These are phyloP conservation scores for Aureobasidium sp. DNA, from an alignment of 2,329 filamentous ascomycete species.

Conservation along the genomic window DNA sequence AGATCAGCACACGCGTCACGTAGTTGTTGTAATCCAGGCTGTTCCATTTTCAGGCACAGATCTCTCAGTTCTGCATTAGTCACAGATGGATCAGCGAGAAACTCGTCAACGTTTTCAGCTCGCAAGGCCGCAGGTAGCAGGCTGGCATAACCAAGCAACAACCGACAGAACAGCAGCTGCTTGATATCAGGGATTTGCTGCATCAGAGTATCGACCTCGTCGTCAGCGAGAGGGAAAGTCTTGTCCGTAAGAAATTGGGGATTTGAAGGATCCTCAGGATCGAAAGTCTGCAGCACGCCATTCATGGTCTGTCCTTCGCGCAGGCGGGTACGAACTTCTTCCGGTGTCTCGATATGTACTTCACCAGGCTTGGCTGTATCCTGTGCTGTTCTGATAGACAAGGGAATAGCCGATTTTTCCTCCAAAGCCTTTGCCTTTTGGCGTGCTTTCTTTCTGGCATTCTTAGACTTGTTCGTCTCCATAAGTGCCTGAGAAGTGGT, in stretches of 20 bases:
- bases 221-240: constrained; percentile 11
- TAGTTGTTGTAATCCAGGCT: constrained; percentile 43
- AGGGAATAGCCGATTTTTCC: not conserved
- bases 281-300: not conserved
- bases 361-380: not conserved
- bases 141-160: constrained; percentile 40
- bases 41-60: constrained; percentile 42
- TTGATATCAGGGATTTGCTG: constrained; percentile 45
- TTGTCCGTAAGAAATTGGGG: constrained; percentile 5
- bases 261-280: constrained; percentile 4
- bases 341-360: constrained; percentile 11
- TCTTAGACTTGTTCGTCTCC: constrained; percentile 3
- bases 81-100: constrained; percentile 37
- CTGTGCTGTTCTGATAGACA: not conserved
- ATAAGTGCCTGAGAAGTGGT: not conserved
- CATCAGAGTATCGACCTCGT: constrained; percentile 19
- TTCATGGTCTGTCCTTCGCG: constrained; percentile 1
- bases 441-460: constrained; percentile 8
- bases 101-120: constrained; percentile 39
- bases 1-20: constrained; percentile 47
- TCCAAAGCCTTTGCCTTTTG: constrained; percentile 7
- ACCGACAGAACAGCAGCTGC: constrained; percentile 42
- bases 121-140: constrained; percentile 40
- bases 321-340: constrained; percentile 8
- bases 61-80: constrained; percentile 39